Evolutionary conservation across 1,284 basidiomycete genomes (phyloP).

Genomic region (Trametes sp.): DNA sequence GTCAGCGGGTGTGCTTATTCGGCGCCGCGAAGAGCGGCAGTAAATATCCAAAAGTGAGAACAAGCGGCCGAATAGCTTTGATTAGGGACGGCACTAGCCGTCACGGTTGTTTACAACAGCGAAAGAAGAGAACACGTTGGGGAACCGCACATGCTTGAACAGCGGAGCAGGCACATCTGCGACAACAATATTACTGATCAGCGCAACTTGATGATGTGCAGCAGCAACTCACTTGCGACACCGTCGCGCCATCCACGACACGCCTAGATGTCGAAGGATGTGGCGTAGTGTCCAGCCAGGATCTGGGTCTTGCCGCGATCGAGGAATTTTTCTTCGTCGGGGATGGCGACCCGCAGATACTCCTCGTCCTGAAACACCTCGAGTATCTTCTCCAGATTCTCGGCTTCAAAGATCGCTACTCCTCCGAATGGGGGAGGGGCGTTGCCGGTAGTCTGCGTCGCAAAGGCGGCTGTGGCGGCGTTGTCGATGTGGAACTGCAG

Average conservation of each 20-base stretch:
- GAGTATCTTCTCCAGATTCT: constrained; percentile 27
- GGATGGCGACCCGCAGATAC: constrained; percentile 7
- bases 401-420: constrained; percentile 29
- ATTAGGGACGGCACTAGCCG: too few relatives aligned
- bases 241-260: background rate
- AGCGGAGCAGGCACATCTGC: too few relatives aligned
- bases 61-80: too few relatives aligned
- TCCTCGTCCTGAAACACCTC: constrained; percentile 30
- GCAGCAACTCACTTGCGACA: too few relatives aligned
- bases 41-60: too few relatives aligned
- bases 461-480: background rate
- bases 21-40: too few relatives aligned
- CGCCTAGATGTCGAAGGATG: background rate
- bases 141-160: too few relatives aligned
- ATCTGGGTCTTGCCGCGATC: background rate
- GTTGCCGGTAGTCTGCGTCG: background rate
- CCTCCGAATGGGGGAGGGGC: constrained; percentile 21
- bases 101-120: too few relatives aligned
- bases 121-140: too few relatives aligned
- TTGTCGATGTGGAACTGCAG: constrained; percentile 10
- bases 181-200: too few relatives aligned
- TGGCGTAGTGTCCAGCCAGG: constrained; percentile 5
- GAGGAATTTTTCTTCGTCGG: constrained; percentile 11
- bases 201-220: too few relatives aligned
- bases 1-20: too few relatives aligned